Conservation (phyloP, 2,329 filamentous ascomycete species). For the Pestalotiopsis sp. region DNA sequence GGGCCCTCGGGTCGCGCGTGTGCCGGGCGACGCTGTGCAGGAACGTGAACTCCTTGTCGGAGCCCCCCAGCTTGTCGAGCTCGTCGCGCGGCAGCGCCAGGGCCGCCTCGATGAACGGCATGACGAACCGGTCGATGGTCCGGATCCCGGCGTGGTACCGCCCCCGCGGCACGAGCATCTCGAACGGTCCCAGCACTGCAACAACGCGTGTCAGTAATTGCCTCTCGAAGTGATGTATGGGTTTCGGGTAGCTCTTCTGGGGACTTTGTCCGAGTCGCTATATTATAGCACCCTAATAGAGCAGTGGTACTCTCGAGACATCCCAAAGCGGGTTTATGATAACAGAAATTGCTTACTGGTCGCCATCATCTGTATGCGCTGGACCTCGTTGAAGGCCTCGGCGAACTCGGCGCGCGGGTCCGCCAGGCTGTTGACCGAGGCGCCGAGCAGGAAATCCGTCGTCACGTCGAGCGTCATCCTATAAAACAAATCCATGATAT, state of each 20-base stretch:
- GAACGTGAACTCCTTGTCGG: conserved; percentile 71
- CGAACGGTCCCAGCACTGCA: conserved; percentile 10
- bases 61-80: conserved; percentile 69
- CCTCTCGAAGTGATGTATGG: no score
- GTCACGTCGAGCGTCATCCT: conserved; percentile 61
- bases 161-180: conserved; percentile 15
- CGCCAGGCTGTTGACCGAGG: conserved; percentile 9
- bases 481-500: conserved; percentile 67
- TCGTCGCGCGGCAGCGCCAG: conserved; percentile 65
- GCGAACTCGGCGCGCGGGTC: conserved; percentile 59
- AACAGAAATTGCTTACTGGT: conserved; percentile 33
- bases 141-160: conserved; percentile 65
- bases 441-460: conserved; percentile 15
- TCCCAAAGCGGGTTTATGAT: no score
- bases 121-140: conserved; percentile 69
- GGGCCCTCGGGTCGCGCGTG: conserved; percentile 62
- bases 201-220: no score
- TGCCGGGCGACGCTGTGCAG: conserved; percentile 75
- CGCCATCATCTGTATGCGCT: conserved; percentile 66
- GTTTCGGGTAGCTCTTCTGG: no score
- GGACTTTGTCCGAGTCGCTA: no score
- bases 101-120: conserved; percentile 68
- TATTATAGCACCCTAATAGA: no score
- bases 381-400: conserved; percentile 70
- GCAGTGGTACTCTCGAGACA: no score